A percentile compares a stretch with the other conserved stretches of the same genome.
These are phyloP conservation scores for Penicillium polonicum DNA, from an alignment of 2,329 filamentous ascomycete genomes.

Conservation along the genomic window DNA sequence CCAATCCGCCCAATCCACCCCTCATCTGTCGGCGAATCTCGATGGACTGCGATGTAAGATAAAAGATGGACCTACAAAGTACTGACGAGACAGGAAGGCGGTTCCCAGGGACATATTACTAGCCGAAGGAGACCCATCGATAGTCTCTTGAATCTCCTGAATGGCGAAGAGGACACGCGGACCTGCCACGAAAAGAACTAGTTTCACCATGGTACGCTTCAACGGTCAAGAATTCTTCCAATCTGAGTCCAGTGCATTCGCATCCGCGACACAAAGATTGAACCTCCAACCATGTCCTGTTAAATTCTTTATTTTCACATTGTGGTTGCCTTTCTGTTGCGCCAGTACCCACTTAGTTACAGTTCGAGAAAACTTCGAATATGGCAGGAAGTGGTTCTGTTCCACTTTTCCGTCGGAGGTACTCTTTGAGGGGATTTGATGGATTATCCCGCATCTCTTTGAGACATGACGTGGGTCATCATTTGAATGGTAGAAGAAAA, in stretches of 20 bases:
- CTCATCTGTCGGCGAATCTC: not conserved
- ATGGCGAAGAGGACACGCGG: not conserved
- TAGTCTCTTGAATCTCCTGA: not conserved
- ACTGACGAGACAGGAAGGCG: not conserved
- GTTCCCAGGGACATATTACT: not conserved
- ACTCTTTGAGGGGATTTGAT: not conserved
- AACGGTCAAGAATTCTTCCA: not conserved
- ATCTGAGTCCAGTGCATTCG: not conserved
- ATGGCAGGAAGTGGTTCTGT: not conserved
- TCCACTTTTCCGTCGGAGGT: not conserved
- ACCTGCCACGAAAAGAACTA: not conserved
- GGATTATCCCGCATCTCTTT: not conserved
- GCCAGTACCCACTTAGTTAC: not conserved
- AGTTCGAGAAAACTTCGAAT: slow-evolving; percentile 10
- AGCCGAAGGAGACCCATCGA: not conserved
- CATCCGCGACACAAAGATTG: not conserved
- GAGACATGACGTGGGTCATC: slow-evolving; percentile 4
- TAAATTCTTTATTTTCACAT: not conserved
- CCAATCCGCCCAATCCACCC: not conserved
- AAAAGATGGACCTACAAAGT: not conserved
- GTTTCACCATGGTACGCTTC: not conserved
- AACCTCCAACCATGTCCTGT: not conserved
- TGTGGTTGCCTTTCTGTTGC: not conserved
- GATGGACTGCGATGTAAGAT: not conserved
- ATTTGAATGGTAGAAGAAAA: not conserved